A percentile compares a stretch with the other conserved stretches of the same genome.
phyloP scores from a whole-genome alignment of 2,329 filamentous ascomycete species.

The Penicillium digitatum region DNA sequence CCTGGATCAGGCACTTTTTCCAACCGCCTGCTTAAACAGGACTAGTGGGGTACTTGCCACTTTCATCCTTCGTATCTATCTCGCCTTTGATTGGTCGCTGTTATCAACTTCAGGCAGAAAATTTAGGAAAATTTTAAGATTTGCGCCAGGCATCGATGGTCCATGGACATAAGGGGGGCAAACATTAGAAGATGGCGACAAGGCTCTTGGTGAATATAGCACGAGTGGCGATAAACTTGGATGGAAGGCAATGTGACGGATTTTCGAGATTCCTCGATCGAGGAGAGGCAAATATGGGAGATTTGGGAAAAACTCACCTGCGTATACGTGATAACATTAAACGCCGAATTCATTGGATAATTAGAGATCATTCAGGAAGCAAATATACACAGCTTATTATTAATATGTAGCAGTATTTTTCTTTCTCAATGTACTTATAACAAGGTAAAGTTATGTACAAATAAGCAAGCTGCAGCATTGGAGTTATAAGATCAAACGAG shows the following conservation, averaged over 20 bases:
- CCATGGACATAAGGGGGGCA: slow-evolving; percentile 5
- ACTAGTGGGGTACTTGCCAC: not conserved
- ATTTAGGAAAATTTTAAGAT: not conserved
- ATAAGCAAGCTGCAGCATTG: not conserved
- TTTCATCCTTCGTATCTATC: not conserved
- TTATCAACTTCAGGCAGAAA: not conserved
- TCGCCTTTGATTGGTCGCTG: not conserved
- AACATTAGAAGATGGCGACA: not conserved
- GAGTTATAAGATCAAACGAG: not conserved
- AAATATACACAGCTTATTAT: no score
- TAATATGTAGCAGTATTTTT: no score
- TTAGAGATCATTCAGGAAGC: not conserved
- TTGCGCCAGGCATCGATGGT: not conserved
- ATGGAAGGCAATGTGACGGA: not conserved
- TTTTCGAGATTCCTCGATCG: not conserved
- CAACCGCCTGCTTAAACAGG: slow-evolving; percentile 3
- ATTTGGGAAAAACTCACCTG: no score
- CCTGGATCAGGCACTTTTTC: not conserved
- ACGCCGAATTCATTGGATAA: no score
- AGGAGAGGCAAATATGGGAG: not conserved
- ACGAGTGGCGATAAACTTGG: not conserved
- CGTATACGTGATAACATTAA: no score
- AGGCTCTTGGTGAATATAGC: not conserved
- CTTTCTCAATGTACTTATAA: no score
- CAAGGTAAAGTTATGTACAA: not conserved